These are phyloP conservation scores for Phytopythium vexans DNA, from an alignment of 352 stramenopile species.

Conservation along the genomic window DNA sequence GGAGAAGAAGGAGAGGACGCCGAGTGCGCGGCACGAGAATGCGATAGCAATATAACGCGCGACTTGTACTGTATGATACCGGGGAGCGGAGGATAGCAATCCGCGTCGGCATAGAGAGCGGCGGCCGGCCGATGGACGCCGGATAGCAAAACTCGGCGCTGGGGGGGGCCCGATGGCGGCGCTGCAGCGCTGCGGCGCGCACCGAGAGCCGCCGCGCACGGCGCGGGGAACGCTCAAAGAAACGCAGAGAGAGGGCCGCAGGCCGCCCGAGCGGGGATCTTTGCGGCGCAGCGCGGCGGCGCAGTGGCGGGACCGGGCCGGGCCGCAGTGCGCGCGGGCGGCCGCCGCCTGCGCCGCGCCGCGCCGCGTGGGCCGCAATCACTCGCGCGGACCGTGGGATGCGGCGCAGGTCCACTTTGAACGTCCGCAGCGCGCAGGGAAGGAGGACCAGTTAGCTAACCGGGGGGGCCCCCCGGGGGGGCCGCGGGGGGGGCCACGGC, in stretches of 20 bases:
- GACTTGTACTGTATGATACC: too few relatives aligned
- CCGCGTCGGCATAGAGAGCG: too few relatives aligned
- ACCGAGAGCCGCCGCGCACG: constrained; percentile 3
- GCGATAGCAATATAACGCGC: too few relatives aligned
- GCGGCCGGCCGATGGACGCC: too few relatives aligned
- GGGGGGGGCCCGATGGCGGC: background rate
- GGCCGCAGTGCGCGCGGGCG: background rate
- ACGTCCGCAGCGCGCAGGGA: background rate
- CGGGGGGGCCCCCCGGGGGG: background rate
- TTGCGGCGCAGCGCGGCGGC: background rate
- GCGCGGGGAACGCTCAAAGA: constrained; percentile 5
- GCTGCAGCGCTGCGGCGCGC: constrained; percentile 2
- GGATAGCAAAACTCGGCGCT: too few relatives aligned
- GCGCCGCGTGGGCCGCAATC: too few relatives aligned
- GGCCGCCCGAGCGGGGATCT: background rate
- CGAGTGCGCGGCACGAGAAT: constrained; percentile 11
- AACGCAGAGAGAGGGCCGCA: constrained; percentile 1
- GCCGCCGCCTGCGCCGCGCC: background rate
- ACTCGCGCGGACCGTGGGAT: background rate
- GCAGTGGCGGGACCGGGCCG: background rate
- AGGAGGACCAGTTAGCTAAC: constrained; percentile 3
- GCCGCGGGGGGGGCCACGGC: background rate
- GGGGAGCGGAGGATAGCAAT: too few relatives aligned
- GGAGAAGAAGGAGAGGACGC: constrained; percentile 13
- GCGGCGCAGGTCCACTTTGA: constrained; percentile 1